A percentile compares a stretch with the other conserved stretches of the same genome.
Conservation (phyloP, 257 asterid genomes). For the Solanum corneliomulleri region DNA sequence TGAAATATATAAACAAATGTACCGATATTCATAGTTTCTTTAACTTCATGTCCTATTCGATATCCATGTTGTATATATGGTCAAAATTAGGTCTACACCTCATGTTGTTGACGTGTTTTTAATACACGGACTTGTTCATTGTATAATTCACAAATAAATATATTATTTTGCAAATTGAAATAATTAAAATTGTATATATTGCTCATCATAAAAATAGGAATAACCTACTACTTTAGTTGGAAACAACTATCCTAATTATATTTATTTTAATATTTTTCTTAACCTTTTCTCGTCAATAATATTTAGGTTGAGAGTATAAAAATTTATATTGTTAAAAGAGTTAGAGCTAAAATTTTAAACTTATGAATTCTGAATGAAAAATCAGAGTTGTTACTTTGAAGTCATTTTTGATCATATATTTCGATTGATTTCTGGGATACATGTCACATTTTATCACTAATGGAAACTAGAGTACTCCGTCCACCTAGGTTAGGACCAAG, state of each 20-base stretch:
- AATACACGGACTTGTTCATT: neutral
- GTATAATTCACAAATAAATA: neutral
- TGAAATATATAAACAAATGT: neutral
- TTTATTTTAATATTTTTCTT: too few relatives aligned
- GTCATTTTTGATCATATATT: neutral
- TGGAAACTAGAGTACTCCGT: neutral
- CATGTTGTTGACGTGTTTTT: neutral
- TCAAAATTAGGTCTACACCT: neutral
- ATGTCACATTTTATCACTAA: neutral
- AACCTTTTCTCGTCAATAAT: too few relatives aligned
- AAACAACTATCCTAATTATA: neutral
- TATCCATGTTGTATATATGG: neutral
- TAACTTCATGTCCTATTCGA: neutral
- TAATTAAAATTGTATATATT: neutral
- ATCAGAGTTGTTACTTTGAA: fast-evolving
- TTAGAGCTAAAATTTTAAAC: neutral
- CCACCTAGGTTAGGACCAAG: neutral
- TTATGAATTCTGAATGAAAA: neutral
- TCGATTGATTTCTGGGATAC: neutral
- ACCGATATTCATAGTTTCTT: neutral
- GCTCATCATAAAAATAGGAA: neutral
- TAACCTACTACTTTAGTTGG: neutral
- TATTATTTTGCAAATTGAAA: neutral
- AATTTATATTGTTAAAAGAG: too few relatives aligned
- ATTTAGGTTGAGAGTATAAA: neutral